A percentile compares a stretch with the other conserved stretches of the same genome.
Evolutionary conservation across 2,329 filamentous ascomycete species (phyloP).

Genomic region (Diaporthe helianthi): DNA sequence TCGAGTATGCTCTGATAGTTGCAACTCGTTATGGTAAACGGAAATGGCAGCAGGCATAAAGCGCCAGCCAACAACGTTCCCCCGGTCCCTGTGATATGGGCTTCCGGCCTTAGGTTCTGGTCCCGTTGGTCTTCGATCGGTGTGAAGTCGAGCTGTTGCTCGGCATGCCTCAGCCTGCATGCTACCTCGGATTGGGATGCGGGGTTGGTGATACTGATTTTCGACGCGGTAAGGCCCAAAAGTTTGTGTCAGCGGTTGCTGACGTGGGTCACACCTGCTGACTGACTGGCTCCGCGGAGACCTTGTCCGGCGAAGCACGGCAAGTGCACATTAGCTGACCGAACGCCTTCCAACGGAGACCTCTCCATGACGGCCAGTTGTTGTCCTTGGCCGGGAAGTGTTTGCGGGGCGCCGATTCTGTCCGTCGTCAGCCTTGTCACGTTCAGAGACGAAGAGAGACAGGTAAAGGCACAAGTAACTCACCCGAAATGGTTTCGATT

Average conservation of each 20-base stretch:
- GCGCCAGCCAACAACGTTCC: not conserved
- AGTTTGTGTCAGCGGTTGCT: constrained; percentile 36
- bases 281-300: constrained; percentile 23
- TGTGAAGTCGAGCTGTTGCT: not conserved
- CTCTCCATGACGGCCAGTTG: constrained; percentile 41
- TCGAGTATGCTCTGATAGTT: not conserved
- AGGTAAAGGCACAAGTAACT: not conserved
- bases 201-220: constrained; percentile 39
- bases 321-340: constrained; percentile 34
- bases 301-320: not conserved
- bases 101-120: not conserved
- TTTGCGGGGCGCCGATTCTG: constrained; percentile 42
- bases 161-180: not conserved
- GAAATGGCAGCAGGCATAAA: not conserved
- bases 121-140: not conserved
- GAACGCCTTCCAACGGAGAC: constrained; percentile 39
- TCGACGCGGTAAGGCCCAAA: constrained; percentile 24
- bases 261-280: constrained; percentile 42
- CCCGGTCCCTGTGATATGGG: not conserved
- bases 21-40: not conserved
- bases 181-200: constrained; percentile 29
- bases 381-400: constrained; percentile 33
- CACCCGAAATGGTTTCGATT: not conserved
- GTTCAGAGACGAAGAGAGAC: not conserved
- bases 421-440: not conserved